Conservation (phyloP, 768 basidiomycete genomes). For the Omphalotus guepiniiformis region DNA sequence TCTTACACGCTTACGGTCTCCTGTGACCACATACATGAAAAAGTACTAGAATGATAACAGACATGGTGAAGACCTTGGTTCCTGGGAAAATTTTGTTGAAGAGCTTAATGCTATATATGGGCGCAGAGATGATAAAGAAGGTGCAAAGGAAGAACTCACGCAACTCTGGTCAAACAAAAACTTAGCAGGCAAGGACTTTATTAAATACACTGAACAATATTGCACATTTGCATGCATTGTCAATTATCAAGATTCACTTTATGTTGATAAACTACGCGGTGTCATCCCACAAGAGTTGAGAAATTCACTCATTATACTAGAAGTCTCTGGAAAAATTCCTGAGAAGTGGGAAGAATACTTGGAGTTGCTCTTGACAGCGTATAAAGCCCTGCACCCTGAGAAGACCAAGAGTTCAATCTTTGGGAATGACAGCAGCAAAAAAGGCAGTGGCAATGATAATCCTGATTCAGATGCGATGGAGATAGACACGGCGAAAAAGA, state of each 20-base stretch:
- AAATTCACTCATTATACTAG: not conserved
- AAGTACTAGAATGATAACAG: not conserved
- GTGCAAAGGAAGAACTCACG: not conserved
- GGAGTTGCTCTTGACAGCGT: not conserved
- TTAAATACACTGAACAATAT: conserved; percentile 7
- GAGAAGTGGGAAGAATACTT: conserved; percentile 1
- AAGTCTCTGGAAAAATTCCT: not conserved
- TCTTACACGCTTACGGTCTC: not conserved
- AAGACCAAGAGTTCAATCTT: conserved; percentile 4
- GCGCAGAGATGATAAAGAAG: not conserved
- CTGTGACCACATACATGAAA: conserved; percentile 1
- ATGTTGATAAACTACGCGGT: not conserved
- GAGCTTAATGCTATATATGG: not conserved
- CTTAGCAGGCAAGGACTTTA: conserved; percentile 1
- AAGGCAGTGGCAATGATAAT: not conserved
- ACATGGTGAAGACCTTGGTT: not conserved
- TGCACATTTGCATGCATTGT: conserved; percentile 1
- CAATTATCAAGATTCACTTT: not conserved
- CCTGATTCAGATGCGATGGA: conserved; percentile 4
- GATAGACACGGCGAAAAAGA: conserved; percentile 2
- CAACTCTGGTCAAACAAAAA: not conserved
- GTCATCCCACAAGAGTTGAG: not conserved
- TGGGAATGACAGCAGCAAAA: not conserved
- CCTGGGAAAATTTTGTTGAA: not conserved
- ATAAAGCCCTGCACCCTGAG: conserved; percentile 6